Evolutionary conservation across 176 grass and related monocot species (phyloP).

Genomic region (Ensete glaucum): DNA sequence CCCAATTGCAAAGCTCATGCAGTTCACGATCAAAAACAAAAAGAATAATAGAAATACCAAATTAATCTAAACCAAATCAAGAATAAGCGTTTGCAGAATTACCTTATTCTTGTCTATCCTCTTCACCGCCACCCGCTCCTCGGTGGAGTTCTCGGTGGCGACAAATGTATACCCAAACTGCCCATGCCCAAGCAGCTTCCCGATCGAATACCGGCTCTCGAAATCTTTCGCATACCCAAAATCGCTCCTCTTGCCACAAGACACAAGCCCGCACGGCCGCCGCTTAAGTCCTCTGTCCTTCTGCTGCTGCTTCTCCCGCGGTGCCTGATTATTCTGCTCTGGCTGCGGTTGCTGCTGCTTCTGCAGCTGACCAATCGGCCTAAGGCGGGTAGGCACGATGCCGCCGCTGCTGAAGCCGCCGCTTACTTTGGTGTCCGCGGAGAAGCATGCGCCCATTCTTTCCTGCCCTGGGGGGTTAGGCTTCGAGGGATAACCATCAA

Average conservation of each 20-base stretch:
- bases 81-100: neutral
- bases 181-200: conserved; percentile 83
- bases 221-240: conserved; percentile 84
- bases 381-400: too few relatives aligned
- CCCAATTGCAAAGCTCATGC: too few relatives aligned
- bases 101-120: conserved; percentile 97
- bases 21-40: too few relatives aligned
- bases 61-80: neutral
- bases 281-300: neutral
- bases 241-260: conserved; percentile 12
- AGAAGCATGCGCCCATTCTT: conserved; percentile 14
- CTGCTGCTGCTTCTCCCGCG: neutral
- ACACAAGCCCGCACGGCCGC: conserved; percentile 6
- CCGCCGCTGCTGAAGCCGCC: too few relatives aligned
- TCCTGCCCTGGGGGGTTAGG: neutral
- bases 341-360: neutral
- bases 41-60: too few relatives aligned
- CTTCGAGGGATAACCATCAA: neutral
- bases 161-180: conserved; percentile 96
- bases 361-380: neutral
- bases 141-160: conserved; percentile 52
- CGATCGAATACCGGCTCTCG: conserved; percentile 53
- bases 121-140: conserved; percentile 83
- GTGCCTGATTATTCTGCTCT: too few relatives aligned
- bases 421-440: neutral